Base-by-base conservation (phyloP, 2,329 filamentous ascomycete genomes). In the Ophiocordyceps australis region DNA sequence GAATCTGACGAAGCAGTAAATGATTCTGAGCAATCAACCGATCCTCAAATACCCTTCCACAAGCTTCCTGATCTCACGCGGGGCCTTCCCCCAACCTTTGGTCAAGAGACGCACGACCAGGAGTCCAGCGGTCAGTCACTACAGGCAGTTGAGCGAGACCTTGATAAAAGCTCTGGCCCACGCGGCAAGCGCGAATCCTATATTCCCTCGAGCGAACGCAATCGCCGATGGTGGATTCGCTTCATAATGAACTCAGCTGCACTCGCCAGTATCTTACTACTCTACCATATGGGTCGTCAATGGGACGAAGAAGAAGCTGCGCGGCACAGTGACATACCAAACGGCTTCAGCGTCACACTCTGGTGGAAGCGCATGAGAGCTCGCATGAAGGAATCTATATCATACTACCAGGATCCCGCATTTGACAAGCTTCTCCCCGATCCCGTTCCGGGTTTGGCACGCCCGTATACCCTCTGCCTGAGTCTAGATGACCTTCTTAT, bases 371-470 rank as follows among this genome's bases (percentile, higher is more conserved):
- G 89, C 31, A 72, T 75, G 27, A 73, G 64, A 41, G 75, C 83
- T 27, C 74, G 89, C 27, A 60, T 81, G 39, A 63, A 62, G 32
- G 74, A 80, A 35, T 70, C 82, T 30, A 64, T 89, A 32, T 78
- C 74, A 37, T 95, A 95, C 59, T 98, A 95, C 58, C 86, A 86
- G 38, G 86, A 95, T 42, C 89, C 89, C 4, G 77, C 85, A 7
- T 95, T 95, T 50, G 74, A 82, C 30, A 94, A 94, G 60, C 65
- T 98, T 30, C 64, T 98, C 13, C 89, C 81, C 6, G 76, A 86
- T 37, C 64, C 73, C 21, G 75, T 92, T 35, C 78, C 81, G 12
- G 68, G 69, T 28, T 74, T 83, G 42, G 74, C 78, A 38, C 78
- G 80, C 24, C 86, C 86, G 8, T 93, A 93, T 52, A 95, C 89